Conservation (phyloP, 257 asterid genomes). For the Oldenlandia corymbosa region DNA sequence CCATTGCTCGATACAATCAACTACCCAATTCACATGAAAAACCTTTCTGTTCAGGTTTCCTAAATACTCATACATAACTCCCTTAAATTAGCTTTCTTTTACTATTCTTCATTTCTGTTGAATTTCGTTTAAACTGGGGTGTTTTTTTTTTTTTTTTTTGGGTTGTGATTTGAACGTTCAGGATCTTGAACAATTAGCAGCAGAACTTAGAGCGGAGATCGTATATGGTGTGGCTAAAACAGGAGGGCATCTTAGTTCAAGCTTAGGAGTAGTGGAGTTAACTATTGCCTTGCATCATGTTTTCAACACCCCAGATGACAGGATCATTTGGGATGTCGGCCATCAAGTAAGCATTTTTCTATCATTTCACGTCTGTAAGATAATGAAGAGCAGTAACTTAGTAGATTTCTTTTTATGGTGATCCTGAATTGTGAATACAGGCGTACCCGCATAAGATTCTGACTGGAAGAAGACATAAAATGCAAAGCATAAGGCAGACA, state of each 20-base stretch:
- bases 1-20: slow-evolving; percentile 68
- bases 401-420: neutral
- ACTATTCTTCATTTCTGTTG: too few relatives aligned
- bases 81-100: too few relatives aligned
- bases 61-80: too few relatives aligned
- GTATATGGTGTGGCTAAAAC: slow-evolving; percentile 50
- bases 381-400: too few relatives aligned
- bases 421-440: slow-evolving; percentile 26
- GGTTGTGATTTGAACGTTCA: slow-evolving; percentile 12
- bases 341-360: slow-evolving; percentile 53
- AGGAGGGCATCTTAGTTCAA: slow-evolving; percentile 71
- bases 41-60: slow-evolving; percentile 51
- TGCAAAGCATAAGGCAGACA: slow-evolving; percentile 64
- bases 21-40: slow-evolving; percentile 70
- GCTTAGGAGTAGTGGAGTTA: slow-evolving; percentile 71
- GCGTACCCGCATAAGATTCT: slow-evolving; percentile 71
- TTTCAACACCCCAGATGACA: slow-evolving; percentile 64
- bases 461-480: slow-evolving; percentile 70
- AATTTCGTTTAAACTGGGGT: too few relatives aligned
- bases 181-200: slow-evolving; percentile 77
- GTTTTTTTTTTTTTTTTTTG: neutral
- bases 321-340: slow-evolving; percentile 86
- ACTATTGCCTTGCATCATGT: slow-evolving; percentile 84
- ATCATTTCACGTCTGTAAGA: too few relatives aligned
- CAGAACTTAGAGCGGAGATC: slow-evolving; percentile 69